Evolutionary conservation across 768 basidiomycete species (phyloP).

Genomic region (Naganishia kalamii): DNA sequence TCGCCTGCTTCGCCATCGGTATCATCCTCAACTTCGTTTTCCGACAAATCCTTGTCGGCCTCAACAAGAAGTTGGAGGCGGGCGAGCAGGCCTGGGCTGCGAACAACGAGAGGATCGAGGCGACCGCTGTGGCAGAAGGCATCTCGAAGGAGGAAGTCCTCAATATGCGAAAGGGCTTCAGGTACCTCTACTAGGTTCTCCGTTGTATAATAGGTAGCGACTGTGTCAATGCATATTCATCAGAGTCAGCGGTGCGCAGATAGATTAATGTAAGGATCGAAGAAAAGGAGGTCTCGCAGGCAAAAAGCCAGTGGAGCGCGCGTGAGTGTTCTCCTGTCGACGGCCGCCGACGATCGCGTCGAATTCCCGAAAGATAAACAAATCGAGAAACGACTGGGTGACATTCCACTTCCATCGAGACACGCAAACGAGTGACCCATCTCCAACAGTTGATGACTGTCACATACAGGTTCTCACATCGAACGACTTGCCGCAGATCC

Average conservation of each 20-base stretch:
- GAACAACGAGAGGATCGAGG: neutral
- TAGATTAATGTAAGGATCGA: no score
- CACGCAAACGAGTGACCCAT: no score
- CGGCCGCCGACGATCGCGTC: neutral
- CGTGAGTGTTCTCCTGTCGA: no score
- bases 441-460: neutral
- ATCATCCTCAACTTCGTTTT: constrained; percentile 52
- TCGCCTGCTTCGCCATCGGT: constrained; percentile 54
- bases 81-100: constrained; percentile 35
- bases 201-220: neutral
- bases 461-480: neutral
- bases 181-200: neutral
- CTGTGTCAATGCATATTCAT: no score
- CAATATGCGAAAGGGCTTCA: neutral
- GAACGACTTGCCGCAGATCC: no score
- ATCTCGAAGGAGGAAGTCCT: neutral
- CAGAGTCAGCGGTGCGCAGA: no score
- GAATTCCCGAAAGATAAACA: constrained; percentile 4
- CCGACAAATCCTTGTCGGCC: constrained; percentile 37
- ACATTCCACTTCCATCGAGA: constrained; percentile 15
- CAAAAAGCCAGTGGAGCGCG: neutral
- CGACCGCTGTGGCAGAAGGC: constrained; percentile 2
- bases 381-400: constrained; percentile 1
- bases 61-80: constrained; percentile 46
- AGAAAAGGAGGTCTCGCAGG: neutral